These are phyloP conservation scores for Penicillium expansum DNA, from an alignment of 2,329 filamentous ascomycete species.

Conservation along the genomic window DNA sequence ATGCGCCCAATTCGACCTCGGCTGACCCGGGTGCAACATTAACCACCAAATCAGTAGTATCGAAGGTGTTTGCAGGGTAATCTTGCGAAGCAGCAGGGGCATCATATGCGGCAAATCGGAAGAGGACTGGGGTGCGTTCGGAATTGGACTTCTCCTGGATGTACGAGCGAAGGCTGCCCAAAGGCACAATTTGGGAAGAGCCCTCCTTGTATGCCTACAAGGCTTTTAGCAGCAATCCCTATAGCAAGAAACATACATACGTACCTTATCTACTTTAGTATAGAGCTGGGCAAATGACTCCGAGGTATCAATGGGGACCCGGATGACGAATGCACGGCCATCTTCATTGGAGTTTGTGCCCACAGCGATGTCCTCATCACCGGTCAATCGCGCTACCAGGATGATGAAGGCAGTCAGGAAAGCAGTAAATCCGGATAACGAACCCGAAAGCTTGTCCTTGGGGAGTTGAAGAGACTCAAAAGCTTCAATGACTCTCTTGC, in stretches of 20 bases:
- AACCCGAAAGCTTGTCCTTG: slow-evolving; percentile 36
- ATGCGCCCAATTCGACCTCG: slow-evolving; percentile 38
- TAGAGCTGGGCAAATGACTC: slow-evolving; percentile 44
- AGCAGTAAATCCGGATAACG: slow-evolving; percentile 40
- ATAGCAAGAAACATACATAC: not conserved
- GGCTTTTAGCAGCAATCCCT: slow-evolving; percentile 4
- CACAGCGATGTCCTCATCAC: slow-evolving; percentile 50
- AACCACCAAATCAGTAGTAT: slow-evolving; percentile 44
- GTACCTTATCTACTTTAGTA: slow-evolving; percentile 42
- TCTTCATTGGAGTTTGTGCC: slow-evolving; percentile 45
- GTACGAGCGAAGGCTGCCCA: slow-evolving; percentile 40
- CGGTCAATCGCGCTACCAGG: slow-evolving; percentile 47
- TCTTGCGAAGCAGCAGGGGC: slow-evolving; percentile 43
- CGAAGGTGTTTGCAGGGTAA: slow-evolving; percentile 44
- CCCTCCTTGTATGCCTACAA: slow-evolving; percentile 41
- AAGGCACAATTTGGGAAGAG: slow-evolving; percentile 42
- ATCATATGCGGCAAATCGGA: slow-evolving; percentile 49
- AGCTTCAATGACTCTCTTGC: slow-evolving; percentile 43
- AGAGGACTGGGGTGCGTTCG: slow-evolving; percentile 42
- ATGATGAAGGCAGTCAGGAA: slow-evolving; percentile 46
- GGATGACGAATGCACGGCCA: slow-evolving; percentile 47
- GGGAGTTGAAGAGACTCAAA: slow-evolving; percentile 43
- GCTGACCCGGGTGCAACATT: slow-evolving; percentile 35
- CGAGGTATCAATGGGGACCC: slow-evolving; percentile 40
- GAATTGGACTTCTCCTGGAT: slow-evolving; percentile 43